phyloP scores from a whole-genome alignment of 768 basidiomycete genomes.

The Rhizopogon vesiculosus region DNA sequence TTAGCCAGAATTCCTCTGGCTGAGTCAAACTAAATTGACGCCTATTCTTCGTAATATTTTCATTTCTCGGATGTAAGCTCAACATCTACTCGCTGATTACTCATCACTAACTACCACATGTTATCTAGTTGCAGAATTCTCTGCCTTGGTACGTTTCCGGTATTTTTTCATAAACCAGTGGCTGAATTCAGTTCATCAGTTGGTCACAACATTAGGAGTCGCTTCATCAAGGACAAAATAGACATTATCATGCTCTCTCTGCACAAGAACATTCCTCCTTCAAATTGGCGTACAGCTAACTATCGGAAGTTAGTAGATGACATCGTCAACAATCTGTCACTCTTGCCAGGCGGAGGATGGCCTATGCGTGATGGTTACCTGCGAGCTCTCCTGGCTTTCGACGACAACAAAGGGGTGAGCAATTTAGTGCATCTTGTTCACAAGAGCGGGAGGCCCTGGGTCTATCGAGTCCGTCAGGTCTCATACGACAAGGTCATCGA shows the following conservation, averaged over 20 bases:
- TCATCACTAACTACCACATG: not conserved
- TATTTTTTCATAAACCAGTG: not conserved
- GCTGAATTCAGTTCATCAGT: slow-evolving; percentile 13
- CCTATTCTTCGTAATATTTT: slow-evolving; percentile 31
- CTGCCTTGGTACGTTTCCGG: slow-evolving; percentile 37
- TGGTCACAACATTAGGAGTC: slow-evolving; percentile 26
- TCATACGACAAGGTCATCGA: slow-evolving; percentile 25
- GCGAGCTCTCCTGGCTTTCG: slow-evolving; percentile 11
- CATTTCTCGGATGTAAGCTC: slow-evolving; percentile 44
- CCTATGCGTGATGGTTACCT: slow-evolving; percentile 5
- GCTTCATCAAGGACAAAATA: not conserved
- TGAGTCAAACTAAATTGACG: slow-evolving; percentile 11
- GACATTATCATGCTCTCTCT: slow-evolving; percentile 7
- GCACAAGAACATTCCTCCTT: slow-evolving; percentile 3
- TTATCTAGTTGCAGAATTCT: slow-evolving; percentile 40
- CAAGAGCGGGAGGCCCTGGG: not conserved
- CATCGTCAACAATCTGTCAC: not conserved
- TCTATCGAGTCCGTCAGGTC: slow-evolving; percentile 20
- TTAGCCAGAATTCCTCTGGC: not conserved
- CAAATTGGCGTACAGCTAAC: not conserved
- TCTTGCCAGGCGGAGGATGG: not conserved
- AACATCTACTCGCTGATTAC: not conserved
- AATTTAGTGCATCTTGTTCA: slow-evolving; percentile 24
- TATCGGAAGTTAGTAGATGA: slow-evolving; percentile 9
- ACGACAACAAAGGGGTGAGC: slow-evolving; percentile 8